Evolutionary conservation across 148 eudicot genomes (phyloP).

Genomic region (Polygonum aviculare): DNA sequence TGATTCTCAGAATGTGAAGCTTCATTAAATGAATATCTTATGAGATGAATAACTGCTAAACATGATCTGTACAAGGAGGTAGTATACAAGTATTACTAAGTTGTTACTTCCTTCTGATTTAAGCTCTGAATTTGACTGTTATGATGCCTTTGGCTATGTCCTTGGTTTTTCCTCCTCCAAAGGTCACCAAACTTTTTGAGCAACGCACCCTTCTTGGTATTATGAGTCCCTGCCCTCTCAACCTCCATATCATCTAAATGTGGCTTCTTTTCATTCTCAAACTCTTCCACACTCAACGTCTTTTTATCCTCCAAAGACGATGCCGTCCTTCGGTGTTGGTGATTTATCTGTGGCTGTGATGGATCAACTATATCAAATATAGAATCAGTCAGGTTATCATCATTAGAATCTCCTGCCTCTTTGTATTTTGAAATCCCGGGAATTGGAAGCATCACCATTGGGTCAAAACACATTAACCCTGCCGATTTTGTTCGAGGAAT

Average conservation of each 20-base stretch:
- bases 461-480: conserved; percentile 37
- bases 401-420: conserved; percentile 30
- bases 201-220: conserved; percentile 38
- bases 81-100: conserved; percentile 8
- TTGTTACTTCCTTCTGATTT: conserved; percentile 22
- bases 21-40: not conserved
- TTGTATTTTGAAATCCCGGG: conserved; percentile 18
- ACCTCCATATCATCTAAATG: conserved; percentile 37
- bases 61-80: not conserved
- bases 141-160: not conserved
- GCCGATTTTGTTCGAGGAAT: conserved; percentile 3
- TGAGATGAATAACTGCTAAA: not conserved
- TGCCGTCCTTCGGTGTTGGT: conserved; percentile 19
- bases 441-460: conserved; percentile 27
- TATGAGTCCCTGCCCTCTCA: conserved; percentile 24
- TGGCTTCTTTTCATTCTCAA: conserved; percentile 25
- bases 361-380: conserved; percentile 47
- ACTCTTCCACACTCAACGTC: conserved; percentile 25
- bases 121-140: not conserved
- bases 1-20: too few species aligned
- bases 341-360: conserved; percentile 9
- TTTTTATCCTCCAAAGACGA: conserved; percentile 28
- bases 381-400: conserved; percentile 57
- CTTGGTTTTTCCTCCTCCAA: conserved; percentile 28
- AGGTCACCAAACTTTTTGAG: conserved; percentile 54